Base-by-base conservation (phyloP, 257 asterid genomes). In the Hygrophila difformis region DNA sequence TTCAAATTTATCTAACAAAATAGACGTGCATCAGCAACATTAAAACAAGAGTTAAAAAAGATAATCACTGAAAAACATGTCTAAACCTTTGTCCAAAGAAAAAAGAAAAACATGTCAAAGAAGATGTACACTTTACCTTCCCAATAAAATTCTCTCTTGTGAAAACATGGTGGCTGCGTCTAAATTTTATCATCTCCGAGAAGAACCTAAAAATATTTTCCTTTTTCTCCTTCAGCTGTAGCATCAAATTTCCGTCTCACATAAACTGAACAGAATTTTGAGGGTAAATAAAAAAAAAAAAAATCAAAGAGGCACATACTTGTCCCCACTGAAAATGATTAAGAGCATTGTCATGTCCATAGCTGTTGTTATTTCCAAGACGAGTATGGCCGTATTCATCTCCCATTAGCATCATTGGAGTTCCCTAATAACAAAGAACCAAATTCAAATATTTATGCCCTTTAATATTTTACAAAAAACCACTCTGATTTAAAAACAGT, bases 381-480 rank as follows among this genome's bases (percentile, higher is more conserved):
- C 98, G 94, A 53, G 96, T 89, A 60, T 89, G 98, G 12, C 74
- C 98, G 60, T 89, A 89, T 61, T 89, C 98, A 77, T 89, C 98
- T 57, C 97, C 98, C 98, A 85, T 85, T 60, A 89, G 82, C 96
- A 89, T 85, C 98, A 89, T 89, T 13, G 98, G 94, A 48, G 93
- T 80, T 50, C 97, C 97, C 97, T 88, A 53, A 44, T 35, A 62
- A 61, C 50, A 53, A 28, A 5, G 55, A 23, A n/a, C n/a, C n/a
- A 56, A 58, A 61, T 56, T 28, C 31, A 69, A 47, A 55, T 36
- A 41, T 47, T 41, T 38, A 5, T 36, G 36, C n/a, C n/a, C n/a
- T n/a, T n/a, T n/a, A n/a, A n/a, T n/a, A n/a, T n/a, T n/a, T n/a
- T n/a, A n/a, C n/a, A n/a, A n/a, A n/a, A n/a, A n/a, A n/a, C n/a